These are phyloP conservation scores for Leptomonas pyrrhocoris DNA, from an alignment of 208 protist species.

Conservation along the genomic window DNA sequence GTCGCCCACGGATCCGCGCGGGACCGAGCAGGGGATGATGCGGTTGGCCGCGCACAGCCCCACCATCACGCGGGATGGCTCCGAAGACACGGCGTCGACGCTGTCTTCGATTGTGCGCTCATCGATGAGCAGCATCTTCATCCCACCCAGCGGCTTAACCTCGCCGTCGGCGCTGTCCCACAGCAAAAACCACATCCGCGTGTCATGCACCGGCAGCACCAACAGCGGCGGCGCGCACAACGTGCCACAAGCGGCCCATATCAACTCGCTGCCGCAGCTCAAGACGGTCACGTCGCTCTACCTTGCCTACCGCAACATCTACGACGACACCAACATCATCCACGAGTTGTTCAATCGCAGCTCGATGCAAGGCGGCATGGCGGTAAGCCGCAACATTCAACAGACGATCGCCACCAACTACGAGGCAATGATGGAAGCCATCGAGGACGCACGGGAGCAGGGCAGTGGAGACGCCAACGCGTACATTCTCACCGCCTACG, in stretches of 20 bases:
- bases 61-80: neutral
- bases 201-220: slow-evolving; percentile 4
- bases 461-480: slow-evolving; percentile 45
- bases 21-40: neutral
- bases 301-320: slow-evolving; percentile 64
- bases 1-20: neutral
- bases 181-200: slow-evolving; percentile 16
- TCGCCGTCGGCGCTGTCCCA: slow-evolving; percentile 12
- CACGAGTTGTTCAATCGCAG: neutral
- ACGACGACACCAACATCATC: slow-evolving; percentile 8
- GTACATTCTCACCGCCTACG: slow-evolving; percentile 58
- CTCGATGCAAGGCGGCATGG: slow-evolving; percentile 12
- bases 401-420: slow-evolving; percentile 44
- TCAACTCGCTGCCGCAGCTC: slow-evolving; percentile 43
- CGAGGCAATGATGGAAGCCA: slow-evolving; percentile 52
- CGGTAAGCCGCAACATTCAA: slow-evolving; percentile 24
- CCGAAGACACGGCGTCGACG: slow-evolving; percentile 16
- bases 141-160: slow-evolving; percentile 13
- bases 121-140: slow-evolving; percentile 33
- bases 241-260: neutral
- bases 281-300: slow-evolving; percentile 75
- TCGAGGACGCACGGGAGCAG: slow-evolving; percentile 43
- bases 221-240: neutral
- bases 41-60: neutral
- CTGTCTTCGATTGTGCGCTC: slow-evolving; percentile 52